phyloP scores from a whole-genome alignment of 2,329 filamentous ascomycete genomes.

The Talaromyces sp. region DNA sequence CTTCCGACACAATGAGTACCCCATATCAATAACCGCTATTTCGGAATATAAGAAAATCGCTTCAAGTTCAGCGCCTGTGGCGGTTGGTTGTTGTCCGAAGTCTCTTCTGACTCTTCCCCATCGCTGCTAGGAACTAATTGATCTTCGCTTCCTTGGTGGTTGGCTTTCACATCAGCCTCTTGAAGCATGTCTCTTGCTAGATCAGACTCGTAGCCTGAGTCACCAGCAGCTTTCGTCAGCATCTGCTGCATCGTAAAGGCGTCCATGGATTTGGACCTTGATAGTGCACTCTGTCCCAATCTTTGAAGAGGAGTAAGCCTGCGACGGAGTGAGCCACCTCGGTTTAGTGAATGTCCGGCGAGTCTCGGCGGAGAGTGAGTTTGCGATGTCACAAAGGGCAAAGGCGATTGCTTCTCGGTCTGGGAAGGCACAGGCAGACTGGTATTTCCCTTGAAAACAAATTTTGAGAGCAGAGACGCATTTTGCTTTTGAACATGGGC shows the following conservation, averaged over 20 bases:
- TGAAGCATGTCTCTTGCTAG: slow-evolving; percentile 7
- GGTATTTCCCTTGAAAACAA: slow-evolving; percentile 28
- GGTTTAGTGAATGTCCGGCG: slow-evolving; percentile 10
- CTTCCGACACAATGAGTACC: slow-evolving; percentile 6
- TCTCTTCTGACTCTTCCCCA: slow-evolving; percentile 39
- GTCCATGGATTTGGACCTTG: slow-evolving; percentile 37
- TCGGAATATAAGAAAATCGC: slow-evolving; percentile 35
- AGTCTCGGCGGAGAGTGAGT: not conserved
- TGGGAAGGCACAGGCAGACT: not conserved
- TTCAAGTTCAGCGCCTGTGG: slow-evolving; percentile 32
- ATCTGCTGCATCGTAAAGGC: slow-evolving; percentile 21
- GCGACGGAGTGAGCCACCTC: slow-evolving; percentile 18
- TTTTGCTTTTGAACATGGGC: slow-evolving; percentile 38
- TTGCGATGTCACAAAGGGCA: not conserved
- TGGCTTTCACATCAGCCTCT: not conserved
- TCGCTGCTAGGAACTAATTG: slow-evolving; percentile 51
- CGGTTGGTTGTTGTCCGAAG: slow-evolving; percentile 8
- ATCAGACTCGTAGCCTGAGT: slow-evolving; percentile 21
- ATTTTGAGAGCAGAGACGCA: slow-evolving; percentile 34
- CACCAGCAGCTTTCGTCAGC: slow-evolving; percentile 12
- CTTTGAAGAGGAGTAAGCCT: slow-evolving; percentile 41
- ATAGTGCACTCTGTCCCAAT: slow-evolving; percentile 38
- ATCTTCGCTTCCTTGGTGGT: slow-evolving; percentile 49
- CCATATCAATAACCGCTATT: slow-evolving; percentile 17
- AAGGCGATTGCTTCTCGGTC: not conserved